phyloP scores from a whole-genome alignment of 768 basidiomycete species.

The Termitomyces sp. region DNA sequence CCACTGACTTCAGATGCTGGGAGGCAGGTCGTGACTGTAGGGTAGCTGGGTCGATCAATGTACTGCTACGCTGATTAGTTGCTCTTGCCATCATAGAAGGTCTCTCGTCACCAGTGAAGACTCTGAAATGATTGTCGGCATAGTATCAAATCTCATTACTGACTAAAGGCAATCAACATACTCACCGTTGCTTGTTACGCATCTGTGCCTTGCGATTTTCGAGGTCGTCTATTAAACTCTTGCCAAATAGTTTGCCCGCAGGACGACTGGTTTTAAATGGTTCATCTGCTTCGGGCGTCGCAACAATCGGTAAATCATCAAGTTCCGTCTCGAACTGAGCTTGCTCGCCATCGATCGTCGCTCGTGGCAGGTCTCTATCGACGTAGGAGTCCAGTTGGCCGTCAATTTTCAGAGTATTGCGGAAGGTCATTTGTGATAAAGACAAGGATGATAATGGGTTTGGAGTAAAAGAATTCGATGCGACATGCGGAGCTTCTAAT shows the following conservation, averaged over 20 bases:
- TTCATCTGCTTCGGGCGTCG: constrained; percentile 19
- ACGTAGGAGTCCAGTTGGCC: constrained; percentile 62
- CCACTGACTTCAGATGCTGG: constrained; percentile 39
- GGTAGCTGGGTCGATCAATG: constrained; percentile 68
- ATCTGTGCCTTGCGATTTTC: constrained; percentile 79
- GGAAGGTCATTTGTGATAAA: constrained; percentile 80
- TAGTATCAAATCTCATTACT: neutral
- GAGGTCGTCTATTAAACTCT: constrained; percentile 86
- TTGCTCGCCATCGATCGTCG: constrained; percentile 76
- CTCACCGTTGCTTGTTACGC: constrained; percentile 79
- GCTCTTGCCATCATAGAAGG: constrained; percentile 91
- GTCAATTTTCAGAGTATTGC: constrained; percentile 69
- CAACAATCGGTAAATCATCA: constrained; percentile 25
- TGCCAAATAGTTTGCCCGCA: constrained; percentile 81
- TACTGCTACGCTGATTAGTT: constrained; percentile 47
- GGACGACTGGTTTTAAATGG: constrained; percentile 41
- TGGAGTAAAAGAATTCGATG: constrained; percentile 69
- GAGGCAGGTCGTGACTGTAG: constrained; percentile 45
- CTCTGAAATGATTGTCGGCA: constrained; percentile 37
- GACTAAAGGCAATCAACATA: neutral
- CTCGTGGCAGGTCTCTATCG: constrained; percentile 59
- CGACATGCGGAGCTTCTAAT: constrained; percentile 31
- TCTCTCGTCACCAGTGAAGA: constrained; percentile 83
- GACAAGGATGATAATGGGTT: constrained; percentile 73
- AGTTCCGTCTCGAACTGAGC: constrained; percentile 41